Evolutionary conservation across 2,329 filamentous ascomycete species (phyloP), one percentile per base, ranked within the genome.

Genomic region (Phoma sp.): DNA sequence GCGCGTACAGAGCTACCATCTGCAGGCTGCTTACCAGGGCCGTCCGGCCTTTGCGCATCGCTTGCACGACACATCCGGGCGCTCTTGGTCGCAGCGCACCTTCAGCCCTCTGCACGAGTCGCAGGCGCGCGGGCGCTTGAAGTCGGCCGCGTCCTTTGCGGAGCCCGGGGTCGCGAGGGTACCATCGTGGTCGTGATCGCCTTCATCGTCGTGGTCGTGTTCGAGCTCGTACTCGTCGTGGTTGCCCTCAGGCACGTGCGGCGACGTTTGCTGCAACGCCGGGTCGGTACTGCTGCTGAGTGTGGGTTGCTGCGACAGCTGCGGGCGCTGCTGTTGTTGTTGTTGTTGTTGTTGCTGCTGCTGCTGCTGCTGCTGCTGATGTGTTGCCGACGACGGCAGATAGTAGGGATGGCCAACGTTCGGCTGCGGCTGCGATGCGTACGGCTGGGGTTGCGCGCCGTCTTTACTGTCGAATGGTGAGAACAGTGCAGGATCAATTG

Each of bases 1-100:
- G 29, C n/a, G 13, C 25, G 38, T 13, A 7, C 25, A 14, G n/a
- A 18, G 14, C 9, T 14, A 4, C 1, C 24, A 5, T 4, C 86
- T 37, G 92, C 77, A 29, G 9, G 27, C 27, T 29, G 27, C 87
- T 36, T 93, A 78, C 70, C 92, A 96, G 59, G 81, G 81, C 33
- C 91, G 81, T n/a, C 86, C 85, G 2, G 91, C 89, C 76, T 96
- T 96, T 45, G 84, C 83, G 72, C 92, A 96, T 60, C 92, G 84
- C 71, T 75, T 77, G 58, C 80, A 82, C 4, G 79, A 75, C 4
- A 86, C 86, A 23, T 88, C 83, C 3, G 80, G 80, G 35, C 87
- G 80, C 61, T 92, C 88, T 23, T 89, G 88, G 68, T 96, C 91
- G 77, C 92, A 96, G 62, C 91, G 89, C 55, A 66, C 68, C 47